Evolutionary conservation across 768 basidiomycete genomes (phyloP).

Genomic region (Tremella mesenterica): DNA sequence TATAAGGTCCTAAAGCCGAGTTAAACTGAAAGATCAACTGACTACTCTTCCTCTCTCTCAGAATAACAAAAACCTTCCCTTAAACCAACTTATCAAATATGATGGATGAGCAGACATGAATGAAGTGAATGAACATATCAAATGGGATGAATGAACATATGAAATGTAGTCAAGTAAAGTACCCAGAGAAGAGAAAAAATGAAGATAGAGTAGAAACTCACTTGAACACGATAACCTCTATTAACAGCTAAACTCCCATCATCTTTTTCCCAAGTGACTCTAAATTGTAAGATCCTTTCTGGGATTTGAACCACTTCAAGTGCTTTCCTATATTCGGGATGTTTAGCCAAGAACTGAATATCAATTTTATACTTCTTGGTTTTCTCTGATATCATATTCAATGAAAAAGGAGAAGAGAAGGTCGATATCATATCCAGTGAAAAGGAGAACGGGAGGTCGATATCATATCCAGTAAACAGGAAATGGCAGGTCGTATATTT

Average conservation of each 20-base stretch:
- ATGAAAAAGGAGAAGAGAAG: not conserved
- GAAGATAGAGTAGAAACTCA: slow-evolving; percentile 33
- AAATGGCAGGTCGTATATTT: not conserved
- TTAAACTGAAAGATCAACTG: slow-evolving; percentile 52
- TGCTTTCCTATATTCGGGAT: slow-evolving; percentile 61
- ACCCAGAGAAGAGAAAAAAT: not conserved
- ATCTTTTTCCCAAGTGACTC: slow-evolving; percentile 70
- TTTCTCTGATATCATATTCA: not conserved
- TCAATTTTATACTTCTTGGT: not conserved
- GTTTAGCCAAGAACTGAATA: slow-evolving; percentile 53
- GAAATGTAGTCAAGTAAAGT: not conserved
- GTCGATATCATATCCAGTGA: not conserved
- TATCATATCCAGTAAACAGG: not conserved
- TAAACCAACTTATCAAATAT: too few relatives aligned
- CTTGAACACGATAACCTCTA: slow-evolving; percentile 66
- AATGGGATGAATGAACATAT: not conserved
- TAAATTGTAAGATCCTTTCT: slow-evolving; percentile 55
- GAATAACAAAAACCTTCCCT: too few relatives aligned
- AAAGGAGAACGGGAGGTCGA: not conserved
- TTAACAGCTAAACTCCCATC: slow-evolving; percentile 59
- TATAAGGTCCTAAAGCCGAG: slow-evolving; percentile 69
- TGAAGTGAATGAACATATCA: not conserved
- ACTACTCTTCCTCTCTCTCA: too few relatives aligned
- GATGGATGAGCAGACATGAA: not conserved
- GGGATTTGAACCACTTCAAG: slow-evolving; percentile 54